Evolutionary conservation across 2,329 filamentous ascomycete genomes (phyloP), one percentile per base, ranked within the genome.

Genomic region (Elsinoe perseae): DNA sequence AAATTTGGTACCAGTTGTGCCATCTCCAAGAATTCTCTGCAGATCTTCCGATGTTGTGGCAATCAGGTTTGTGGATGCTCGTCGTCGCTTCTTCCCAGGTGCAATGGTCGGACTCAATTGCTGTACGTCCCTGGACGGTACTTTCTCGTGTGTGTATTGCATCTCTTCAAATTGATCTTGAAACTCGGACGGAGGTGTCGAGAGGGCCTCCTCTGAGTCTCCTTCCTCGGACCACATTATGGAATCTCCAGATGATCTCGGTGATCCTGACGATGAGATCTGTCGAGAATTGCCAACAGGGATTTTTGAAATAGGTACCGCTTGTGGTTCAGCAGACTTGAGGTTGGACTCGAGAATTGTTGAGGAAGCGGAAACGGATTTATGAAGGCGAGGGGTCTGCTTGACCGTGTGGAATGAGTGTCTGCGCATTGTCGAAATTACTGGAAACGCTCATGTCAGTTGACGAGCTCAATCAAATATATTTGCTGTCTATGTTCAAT

Each of bases 11-110:
- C 79, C 79, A 14, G 73, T 73, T 58, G 74, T 73, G 14, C 76
- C 76, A 60, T 77, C 76, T 48, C 81, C 80, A 54, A 85, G 70
- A 38, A 85, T 73, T 56, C 76, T 71, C 62, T 75, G 72, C 64
- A 84, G 80, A 65, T 84, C 80, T 46, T 80, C 74, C 1, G 80
- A 61, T 32, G 64, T 76, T 62, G 77, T 80, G 0, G 80, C 81
- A 58, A 83, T 79, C 43, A 89, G 75, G 12, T 80, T 79, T 6
- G 85, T 89, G 3, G 84, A 88, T 56, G 84, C 86, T 54, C 85
- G 83, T 54, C 53, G 44, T 36, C 85, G 58, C 30, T 57, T 62
- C 18, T 30, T 56, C 8, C 53, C 53, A n/a, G 38, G 38, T 20
- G 53, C 53, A 10, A 56, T 56, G 12, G 38, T 21, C 6, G 53